phyloP scores from a whole-genome alignment of 257 asterid species.

The Avicennia marina region DNA sequence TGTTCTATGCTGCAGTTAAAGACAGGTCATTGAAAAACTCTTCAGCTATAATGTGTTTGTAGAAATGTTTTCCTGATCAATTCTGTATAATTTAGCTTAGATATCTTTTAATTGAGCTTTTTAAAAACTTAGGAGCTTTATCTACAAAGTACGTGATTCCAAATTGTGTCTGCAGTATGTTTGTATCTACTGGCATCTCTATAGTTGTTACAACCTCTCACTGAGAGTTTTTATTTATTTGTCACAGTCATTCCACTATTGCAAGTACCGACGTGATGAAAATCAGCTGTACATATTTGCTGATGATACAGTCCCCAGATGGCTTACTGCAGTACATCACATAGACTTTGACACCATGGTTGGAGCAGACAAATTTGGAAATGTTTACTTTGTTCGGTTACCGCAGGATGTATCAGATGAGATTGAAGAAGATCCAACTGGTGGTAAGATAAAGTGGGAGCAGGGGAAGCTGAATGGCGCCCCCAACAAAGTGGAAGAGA shows the following conservation, averaged over 20 bases:
- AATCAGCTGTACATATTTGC: slow-evolving; percentile 97
- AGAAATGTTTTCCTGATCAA: neutral
- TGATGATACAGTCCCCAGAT: slow-evolving; percentile 96
- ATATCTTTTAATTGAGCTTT: neutral
- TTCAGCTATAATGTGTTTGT: neutral
- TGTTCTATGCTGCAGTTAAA: no score
- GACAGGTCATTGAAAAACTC: neutral
- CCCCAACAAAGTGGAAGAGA: slow-evolving; percentile 95
- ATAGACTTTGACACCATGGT: slow-evolving; percentile 97
- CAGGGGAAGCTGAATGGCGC: slow-evolving; percentile 98
- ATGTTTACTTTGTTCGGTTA: slow-evolving; percentile 82
- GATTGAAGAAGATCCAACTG: slow-evolving; percentile 99
- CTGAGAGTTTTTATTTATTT: slow-evolving; percentile 14
- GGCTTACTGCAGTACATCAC: slow-evolving; percentile 88
- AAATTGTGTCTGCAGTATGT: no score
- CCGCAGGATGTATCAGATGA: slow-evolving; percentile 98
- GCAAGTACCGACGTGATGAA: slow-evolving; percentile 98
- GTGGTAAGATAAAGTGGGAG: slow-evolving; percentile 99
- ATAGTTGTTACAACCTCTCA: neutral
- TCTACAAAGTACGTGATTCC: neutral
- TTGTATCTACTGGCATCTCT: no score
- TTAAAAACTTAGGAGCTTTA: neutral
- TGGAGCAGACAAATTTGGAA: slow-evolving; percentile 95
- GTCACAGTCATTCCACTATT: slow-evolving; percentile 91
- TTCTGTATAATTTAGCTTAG: neutral